Percentiles rank a stretch among this genome's conserved stretches.
Evolutionary conservation across 768 basidiomycete species (phyloP).

Genomic region (Chalciporus piperatus): DNA sequence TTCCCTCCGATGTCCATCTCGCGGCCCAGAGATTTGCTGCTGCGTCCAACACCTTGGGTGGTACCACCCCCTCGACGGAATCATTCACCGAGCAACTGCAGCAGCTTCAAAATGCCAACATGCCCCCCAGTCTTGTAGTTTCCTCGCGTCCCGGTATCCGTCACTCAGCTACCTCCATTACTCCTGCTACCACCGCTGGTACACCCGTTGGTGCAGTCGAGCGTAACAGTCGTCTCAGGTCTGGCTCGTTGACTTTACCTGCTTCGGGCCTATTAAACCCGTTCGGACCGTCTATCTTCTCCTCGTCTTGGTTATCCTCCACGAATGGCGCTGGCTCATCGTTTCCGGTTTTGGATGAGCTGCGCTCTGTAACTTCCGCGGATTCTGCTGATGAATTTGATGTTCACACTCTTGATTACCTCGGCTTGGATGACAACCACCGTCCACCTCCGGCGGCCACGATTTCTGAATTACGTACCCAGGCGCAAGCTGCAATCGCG

Average conservation of each 20-base stretch:
- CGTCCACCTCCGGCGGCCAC: conserved; percentile 81
- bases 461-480: conserved; percentile 83
- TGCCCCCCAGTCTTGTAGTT: conserved; percentile 39
- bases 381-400: conserved; percentile 86
- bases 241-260: conserved; percentile 88
- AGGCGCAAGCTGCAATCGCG: conserved; percentile 87
- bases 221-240: conserved; percentile 81
- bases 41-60: conserved; percentile 54
- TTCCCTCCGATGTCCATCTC: conserved; percentile 92
- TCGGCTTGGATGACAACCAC: conserved; percentile 83
- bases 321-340: conserved; percentile 54
- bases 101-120: conserved; percentile 35
- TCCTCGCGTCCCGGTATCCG: conserved; percentile 65
- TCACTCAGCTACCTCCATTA: conserved; percentile 69
- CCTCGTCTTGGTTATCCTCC: conserved; percentile 82
- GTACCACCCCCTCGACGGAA: conserved; percentile 48
- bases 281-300: conserved; percentile 86
- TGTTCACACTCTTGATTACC: conserved; percentile 93
- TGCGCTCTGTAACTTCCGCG: conserved; percentile 75
- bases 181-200: conserved; percentile 48
- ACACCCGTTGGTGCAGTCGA: conserved; percentile 39
- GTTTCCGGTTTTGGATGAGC: conserved; percentile 71
- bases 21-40: conserved; percentile 81
- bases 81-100: conserved; percentile 47
- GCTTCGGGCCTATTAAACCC: conserved; percentile 74